Conservation (phyloP, 164 flowering plant genomes). For the Cinnamomum chago region DNA sequence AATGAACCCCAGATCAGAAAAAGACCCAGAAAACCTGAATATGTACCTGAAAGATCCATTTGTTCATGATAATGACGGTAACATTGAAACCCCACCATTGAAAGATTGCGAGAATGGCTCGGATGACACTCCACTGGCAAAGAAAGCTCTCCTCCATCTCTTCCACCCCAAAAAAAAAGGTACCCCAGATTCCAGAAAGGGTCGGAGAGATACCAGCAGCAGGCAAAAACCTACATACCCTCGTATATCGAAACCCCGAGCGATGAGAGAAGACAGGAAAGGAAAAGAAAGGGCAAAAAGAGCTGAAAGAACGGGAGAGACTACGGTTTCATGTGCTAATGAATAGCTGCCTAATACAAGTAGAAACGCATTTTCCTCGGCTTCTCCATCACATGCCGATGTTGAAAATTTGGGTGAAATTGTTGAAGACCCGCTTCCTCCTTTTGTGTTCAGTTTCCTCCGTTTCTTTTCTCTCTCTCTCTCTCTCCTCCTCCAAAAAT, state of each 20-base stretch:
- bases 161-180: neutral
- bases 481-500: neutral
- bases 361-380: neutral
- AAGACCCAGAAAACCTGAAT: neutral
- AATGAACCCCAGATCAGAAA: neutral
- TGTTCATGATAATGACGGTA: slow-evolving; percentile 94
- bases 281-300: neutral
- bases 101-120: slow-evolving; percentile 77
- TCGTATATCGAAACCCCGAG: neutral
- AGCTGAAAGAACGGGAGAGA: neutral
- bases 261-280: neutral
- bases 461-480: neutral
- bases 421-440: neutral
- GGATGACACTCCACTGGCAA: slow-evolving; percentile 65
- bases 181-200: neutral
- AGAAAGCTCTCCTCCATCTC: slow-evolving; percentile 66
- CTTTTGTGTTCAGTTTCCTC: no score
- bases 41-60: slow-evolving; percentile 97
- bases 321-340: neutral
- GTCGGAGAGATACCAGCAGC: neutral
- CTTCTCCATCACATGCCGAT: neutral
- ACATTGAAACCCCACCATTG: slow-evolving; percentile 99
- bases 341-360: neutral
- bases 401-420: neutral
- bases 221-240: neutral